Percentiles rank a stretch among this genome's conserved stretches.
These are phyloP conservation scores for Styphnolobium japonicum DNA, from an alignment of 306 rosid species.

Conservation along the genomic window DNA sequence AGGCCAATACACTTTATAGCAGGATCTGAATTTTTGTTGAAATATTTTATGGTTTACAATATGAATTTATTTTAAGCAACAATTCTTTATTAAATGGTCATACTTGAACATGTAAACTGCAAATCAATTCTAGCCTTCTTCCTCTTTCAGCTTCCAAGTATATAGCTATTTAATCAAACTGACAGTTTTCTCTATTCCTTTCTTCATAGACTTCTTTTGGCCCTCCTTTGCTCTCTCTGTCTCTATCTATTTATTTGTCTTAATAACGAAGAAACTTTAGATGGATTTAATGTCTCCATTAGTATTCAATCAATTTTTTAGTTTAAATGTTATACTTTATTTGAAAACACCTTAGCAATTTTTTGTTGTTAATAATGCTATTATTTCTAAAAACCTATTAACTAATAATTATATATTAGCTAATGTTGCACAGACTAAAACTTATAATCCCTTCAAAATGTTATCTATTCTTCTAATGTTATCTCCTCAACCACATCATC, in stretches of 20 bases:
- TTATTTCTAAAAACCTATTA: not conserved
- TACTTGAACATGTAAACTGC: constrained; percentile 11
- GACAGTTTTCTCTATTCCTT: not conserved
- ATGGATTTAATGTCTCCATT: too few relatives aligned
- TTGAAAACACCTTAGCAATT: not conserved
- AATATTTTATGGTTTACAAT: not conserved
- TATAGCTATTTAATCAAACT: not conserved
- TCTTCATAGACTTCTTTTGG: not conserved
- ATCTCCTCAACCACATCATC: too few relatives aligned
- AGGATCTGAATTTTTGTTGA: not conserved
- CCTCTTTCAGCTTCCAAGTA: not conserved
- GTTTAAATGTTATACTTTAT: not conserved
- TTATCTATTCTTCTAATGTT: not conserved
- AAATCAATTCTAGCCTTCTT: not conserved
- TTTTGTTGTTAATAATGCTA: not conserved
- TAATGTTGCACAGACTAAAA: not conserved
- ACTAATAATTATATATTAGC: not conserved
- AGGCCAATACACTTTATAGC: not conserved
- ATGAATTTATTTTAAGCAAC: not conserved
- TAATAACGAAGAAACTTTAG: too few relatives aligned
- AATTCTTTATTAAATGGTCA: constrained; percentile 1
- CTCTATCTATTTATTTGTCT: not conserved
- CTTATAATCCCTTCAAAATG: not conserved
- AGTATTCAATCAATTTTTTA: too few relatives aligned
- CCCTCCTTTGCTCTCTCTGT: not conserved